A percentile compares a stretch with the other conserved stretches of the same genome.
phyloP scores from a whole-genome alignment of 2,329 filamentous ascomycete species.

The Colletotrichum magnum region DNA sequence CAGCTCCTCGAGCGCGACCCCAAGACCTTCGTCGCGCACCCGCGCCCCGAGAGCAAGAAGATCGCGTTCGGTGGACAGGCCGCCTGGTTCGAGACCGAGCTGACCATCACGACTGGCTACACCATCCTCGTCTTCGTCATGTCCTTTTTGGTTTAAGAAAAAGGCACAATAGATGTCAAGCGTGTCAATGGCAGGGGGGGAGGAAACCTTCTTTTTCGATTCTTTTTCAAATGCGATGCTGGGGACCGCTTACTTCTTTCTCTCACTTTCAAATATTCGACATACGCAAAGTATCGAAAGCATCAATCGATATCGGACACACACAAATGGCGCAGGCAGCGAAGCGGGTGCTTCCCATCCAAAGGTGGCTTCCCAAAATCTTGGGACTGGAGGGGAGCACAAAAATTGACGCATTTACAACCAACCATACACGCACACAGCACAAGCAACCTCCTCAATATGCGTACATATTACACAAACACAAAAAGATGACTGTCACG shows the following conservation, averaged over 20 bases:
- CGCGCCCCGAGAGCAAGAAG: conserved; percentile 66
- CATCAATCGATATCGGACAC: neutral
- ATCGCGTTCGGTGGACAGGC: conserved; percentile 67
- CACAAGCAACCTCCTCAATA: neutral
- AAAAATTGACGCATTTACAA: conserved; percentile 13
- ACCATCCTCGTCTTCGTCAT: conserved; percentile 64
- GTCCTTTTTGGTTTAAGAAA: conserved; percentile 52
- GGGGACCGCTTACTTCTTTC: neutral
- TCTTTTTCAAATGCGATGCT: neutral
- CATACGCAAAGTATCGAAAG: conserved; percentile 16
- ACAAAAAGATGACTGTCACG: conserved; percentile 37
- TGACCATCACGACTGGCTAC: conserved; percentile 64
- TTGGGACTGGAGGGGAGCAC: neutral
- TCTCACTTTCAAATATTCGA: neutral
- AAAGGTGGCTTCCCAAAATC: neutral
- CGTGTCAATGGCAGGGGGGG: neutral
- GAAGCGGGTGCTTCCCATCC: no score
- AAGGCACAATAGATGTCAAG: no score
- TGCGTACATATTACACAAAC: conserved; percentile 19
- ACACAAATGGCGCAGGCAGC: conserved; percentile 26
- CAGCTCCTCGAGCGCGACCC: conserved; percentile 68
- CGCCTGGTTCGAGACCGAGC: conserved; percentile 70
- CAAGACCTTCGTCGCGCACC: conserved; percentile 68
- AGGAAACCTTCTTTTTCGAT: neutral
- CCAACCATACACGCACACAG: conserved; percentile 2